Percentiles rank a stretch among this genome's conserved stretches.
phyloP scores from a whole-genome alignment of 177 flowering plant species.

The Vitis hybrid region DNA sequence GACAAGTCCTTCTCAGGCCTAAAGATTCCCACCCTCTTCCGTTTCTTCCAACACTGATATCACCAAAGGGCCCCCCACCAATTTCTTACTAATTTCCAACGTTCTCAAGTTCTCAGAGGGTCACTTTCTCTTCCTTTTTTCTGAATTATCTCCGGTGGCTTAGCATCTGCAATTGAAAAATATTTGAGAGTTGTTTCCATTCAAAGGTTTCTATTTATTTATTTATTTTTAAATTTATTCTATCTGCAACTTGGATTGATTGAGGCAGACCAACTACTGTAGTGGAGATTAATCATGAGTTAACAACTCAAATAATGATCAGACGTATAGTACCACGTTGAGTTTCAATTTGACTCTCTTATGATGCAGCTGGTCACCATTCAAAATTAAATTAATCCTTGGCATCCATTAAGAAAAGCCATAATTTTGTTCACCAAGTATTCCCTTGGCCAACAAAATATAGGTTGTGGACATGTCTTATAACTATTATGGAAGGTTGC shows the following conservation, averaged over 20 bases:
- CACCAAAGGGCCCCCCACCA: background rate
- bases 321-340: background rate
- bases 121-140: slow-evolving; percentile 26
- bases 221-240: background rate
- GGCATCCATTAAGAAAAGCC: too few species aligned
- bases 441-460: too few species aligned
- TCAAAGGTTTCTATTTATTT: background rate
- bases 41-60: background rate
- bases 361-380: too few species aligned
- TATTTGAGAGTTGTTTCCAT: background rate
- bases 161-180: slow-evolving; percentile 9
- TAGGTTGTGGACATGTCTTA: too few species aligned
- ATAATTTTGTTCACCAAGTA: too few species aligned
- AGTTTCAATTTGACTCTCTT: too few species aligned
- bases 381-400: too few species aligned
- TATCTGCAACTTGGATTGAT: background rate
- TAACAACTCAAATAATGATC: background rate
- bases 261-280: slow-evolving; percentile 5
- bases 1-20: too few species aligned
- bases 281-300: background rate
- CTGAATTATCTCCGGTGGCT: slow-evolving; percentile 8
- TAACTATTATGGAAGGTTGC: too few species aligned
- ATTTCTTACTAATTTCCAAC: background rate
- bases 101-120: slow-evolving; percentile 6
- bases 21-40: too few species aligned